Base-by-base conservation (phyloP, 805 yeast species). In the Lipomyces yamadae region DNA sequence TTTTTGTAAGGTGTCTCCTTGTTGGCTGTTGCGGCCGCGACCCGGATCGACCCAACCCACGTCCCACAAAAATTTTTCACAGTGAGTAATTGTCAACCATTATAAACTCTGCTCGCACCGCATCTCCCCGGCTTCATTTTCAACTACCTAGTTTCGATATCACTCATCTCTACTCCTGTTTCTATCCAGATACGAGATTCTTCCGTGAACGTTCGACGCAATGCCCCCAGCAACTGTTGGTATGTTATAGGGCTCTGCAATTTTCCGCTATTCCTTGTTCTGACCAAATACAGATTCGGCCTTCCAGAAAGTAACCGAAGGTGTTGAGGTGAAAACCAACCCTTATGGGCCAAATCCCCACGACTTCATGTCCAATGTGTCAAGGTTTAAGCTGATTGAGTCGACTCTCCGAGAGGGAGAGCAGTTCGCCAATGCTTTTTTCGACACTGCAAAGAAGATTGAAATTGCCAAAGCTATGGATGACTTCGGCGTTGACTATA, bases 391-490 rank as follows among this genome's bases (percentile, higher is more conserved):
- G 83, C 79, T 94, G 75, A 94, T 94, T 76, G 99, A 94, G 82
- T 91, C 97, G 45, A 94, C 99, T 3, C 84, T 94, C 66, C 87
- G 99, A 82, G 99, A 94, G 81, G 99, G 99, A 79, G 99, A 94
- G 81, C 99, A 94, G 81, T 94, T 94, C 77, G 98, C 98, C 76
- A 94, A 94, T 77, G 97, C 99, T 3, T 95, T 94, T 80, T 94
- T 94, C 83, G 82, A 87, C 74, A 91, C 97, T 24, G 98, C 91
- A 78, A 94, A 91, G 83, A 94, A 94, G 82, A 92, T 94, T 72
- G 97, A 93, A 81, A 94, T 94, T 71, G 99, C 99, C 75, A 92
- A 88, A 82, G 98, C 98, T 3, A 83, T 94, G 67, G 98, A 94
- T 79, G 98, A 93, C 75, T 94, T 94, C 76, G 99, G 99, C 74